phyloP scores from a whole-genome alignment of 306 rosid genomes.

The Prunus persica region DNA sequence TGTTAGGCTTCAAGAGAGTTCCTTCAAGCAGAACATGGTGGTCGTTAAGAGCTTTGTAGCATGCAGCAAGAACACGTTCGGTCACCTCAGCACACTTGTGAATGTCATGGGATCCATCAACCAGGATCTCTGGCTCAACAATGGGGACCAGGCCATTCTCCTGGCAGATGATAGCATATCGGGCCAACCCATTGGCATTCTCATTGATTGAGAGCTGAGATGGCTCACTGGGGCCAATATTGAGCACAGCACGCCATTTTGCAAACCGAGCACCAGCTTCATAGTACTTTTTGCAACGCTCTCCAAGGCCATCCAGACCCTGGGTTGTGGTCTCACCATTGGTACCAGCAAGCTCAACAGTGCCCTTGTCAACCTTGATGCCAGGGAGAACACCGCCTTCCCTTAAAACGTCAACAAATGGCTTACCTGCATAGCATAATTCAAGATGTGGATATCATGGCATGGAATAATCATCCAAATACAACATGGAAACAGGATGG shows the following conservation, averaged over 20 bases:
- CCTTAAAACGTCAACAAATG: slow-evolving; percentile 61
- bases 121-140: slow-evolving; percentile 80
- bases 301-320: slow-evolving; percentile 67
- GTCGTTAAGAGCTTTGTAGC: slow-evolving; percentile 81
- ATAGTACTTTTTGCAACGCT: slow-evolving; percentile 65
- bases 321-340: slow-evolving; percentile 77
- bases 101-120: slow-evolving; percentile 73
- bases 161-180: slow-evolving; percentile 73
- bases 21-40: slow-evolving; percentile 80
- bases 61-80: slow-evolving; percentile 78
- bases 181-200: slow-evolving; percentile 73
- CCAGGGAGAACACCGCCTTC: slow-evolving; percentile 74
- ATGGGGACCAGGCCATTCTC: slow-evolving; percentile 81
- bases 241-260: slow-evolving; percentile 84
- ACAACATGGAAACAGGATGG: neutral
- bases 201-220: slow-evolving; percentile 67
- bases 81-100: slow-evolving; percentile 60
- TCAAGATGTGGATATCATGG: neutral
- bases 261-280: slow-evolving; percentile 84
- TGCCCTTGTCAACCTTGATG: slow-evolving; percentile 77
- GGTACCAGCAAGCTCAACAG: slow-evolving; percentile 65
- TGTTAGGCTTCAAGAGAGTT: slow-evolving; percentile 76
- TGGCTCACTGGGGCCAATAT: slow-evolving; percentile 68
- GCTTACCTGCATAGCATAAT: slow-evolving; percentile 48
- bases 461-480: neutral